These are phyloP conservation scores for Clarireedia homoeocarpa DNA, from an alignment of 2,329 filamentous ascomycete genomes.

Conservation along the genomic window DNA sequence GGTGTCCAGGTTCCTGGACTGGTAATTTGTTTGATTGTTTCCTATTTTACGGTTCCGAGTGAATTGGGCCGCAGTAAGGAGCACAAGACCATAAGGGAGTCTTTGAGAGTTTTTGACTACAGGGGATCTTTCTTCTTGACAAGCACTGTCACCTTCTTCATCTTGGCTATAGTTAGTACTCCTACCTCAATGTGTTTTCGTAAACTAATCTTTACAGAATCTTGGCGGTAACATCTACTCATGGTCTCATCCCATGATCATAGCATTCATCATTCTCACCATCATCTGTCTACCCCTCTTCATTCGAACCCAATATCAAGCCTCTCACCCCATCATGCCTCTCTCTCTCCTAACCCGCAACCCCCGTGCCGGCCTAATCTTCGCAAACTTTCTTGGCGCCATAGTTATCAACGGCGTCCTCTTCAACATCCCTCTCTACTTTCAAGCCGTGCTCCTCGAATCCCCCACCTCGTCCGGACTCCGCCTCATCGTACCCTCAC, in stretches of 20 bases:
- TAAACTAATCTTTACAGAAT: slow-evolving; percentile 33
- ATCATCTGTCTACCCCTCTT: slow-evolving; percentile 42
- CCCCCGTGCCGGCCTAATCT: slow-evolving; percentile 50
- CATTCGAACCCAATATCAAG: slow-evolving; percentile 43
- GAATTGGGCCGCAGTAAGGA: slow-evolving; percentile 43
- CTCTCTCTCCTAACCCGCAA: slow-evolving; percentile 41
- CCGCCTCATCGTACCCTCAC: slow-evolving; percentile 56
- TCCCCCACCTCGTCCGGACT: slow-evolving; percentile 65
- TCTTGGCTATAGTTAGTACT: slow-evolving; percentile 45
- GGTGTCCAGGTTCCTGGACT: slow-evolving; percentile 51
- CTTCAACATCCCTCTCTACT: slow-evolving; percentile 64
- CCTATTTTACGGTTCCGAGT: slow-evolving; percentile 40
- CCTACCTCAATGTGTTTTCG: not conserved
- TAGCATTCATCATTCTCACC: slow-evolving; percentile 43
- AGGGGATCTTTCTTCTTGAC: slow-evolving; percentile 47
- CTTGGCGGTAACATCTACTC: slow-evolving; percentile 57
- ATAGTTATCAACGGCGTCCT: slow-evolving; percentile 47
- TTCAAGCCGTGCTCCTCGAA: slow-evolving; percentile 65
- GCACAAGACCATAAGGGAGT: slow-evolving; percentile 38
- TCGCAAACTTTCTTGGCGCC: slow-evolving; percentile 45
- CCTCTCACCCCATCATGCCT: slow-evolving; percentile 51
- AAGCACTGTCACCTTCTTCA: slow-evolving; percentile 44
- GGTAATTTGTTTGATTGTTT: slow-evolving; percentile 38
- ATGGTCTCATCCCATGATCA: slow-evolving; percentile 53
- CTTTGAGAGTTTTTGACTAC: slow-evolving; percentile 49